A percentile compares a stretch with the other conserved stretches of the same genome.
These are phyloP conservation scores for Mallotus japonicus DNA, from an alignment of 441 rosid genomes.

Conservation along the genomic window DNA sequence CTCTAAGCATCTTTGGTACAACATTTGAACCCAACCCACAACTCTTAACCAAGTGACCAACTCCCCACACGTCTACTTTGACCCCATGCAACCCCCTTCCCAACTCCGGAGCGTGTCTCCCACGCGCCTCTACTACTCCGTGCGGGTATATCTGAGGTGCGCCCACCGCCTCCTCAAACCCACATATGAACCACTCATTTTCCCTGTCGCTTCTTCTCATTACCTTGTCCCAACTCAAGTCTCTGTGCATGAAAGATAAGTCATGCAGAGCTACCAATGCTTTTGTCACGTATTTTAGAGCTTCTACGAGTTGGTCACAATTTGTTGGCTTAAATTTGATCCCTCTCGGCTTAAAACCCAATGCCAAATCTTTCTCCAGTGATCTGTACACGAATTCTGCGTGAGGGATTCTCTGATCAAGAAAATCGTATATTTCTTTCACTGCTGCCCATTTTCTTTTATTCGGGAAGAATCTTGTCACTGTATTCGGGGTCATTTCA, in stretches of 20 bases:
- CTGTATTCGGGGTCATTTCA: conserved; percentile 75
- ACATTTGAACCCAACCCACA: conserved; percentile 51
- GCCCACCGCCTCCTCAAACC: conserved; percentile 73
- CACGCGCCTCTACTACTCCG: conserved; percentile 44
- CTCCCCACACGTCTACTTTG: conserved; percentile 96
- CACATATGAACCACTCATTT: conserved; percentile 73
- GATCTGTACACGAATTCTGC: conserved; percentile 54
- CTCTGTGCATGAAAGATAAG: conserved; percentile 90
- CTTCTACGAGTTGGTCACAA: conserved; percentile 71
- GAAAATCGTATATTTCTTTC: conserved; percentile 71
- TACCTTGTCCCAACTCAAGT: conserved; percentile 86
- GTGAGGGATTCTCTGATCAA: conserved; percentile 81
- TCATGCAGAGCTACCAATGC: conserved; percentile 88
- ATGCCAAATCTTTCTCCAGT: conserved; percentile 51
- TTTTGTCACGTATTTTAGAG: conserved; percentile 81
- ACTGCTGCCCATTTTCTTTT: conserved; percentile 63
- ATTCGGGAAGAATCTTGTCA: conserved; percentile 50
- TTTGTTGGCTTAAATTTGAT: conserved; percentile 52
- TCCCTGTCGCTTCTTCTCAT: conserved; percentile 46
- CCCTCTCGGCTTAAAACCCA: conserved; percentile 83
- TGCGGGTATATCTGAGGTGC: conserved; percentile 83
- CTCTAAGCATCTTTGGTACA: conserved; percentile 72
- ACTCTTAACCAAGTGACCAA: conserved; percentile 74
- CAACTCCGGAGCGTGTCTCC: conserved; percentile 84
- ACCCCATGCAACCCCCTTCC: conserved; percentile 82